Conservation (phyloP, 129 eudicot species). For the Arctium minus region DNA sequence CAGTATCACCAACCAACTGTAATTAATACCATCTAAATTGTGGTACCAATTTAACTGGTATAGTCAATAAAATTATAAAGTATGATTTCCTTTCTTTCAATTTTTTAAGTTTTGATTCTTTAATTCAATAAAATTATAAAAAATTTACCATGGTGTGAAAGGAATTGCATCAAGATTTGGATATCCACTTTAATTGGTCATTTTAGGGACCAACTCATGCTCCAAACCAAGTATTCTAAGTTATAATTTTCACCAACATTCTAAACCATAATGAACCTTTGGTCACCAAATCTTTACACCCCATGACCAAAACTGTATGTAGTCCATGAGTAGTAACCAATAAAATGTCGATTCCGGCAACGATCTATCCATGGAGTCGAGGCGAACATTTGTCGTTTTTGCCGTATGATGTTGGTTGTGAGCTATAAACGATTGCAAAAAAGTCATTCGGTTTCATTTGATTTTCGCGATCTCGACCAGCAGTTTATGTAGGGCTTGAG, state of each 20-base stretch:
- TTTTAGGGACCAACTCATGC: not conserved
- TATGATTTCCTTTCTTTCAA: too few relatives aligned
- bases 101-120: too few relatives aligned
- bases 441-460: constrained; percentile 11
- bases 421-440: not conserved
- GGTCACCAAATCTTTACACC: constrained; percentile 5
- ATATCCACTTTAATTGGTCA: too few relatives aligned
- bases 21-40: too few relatives aligned
- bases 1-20: too few relatives aligned
- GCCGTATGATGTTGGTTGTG: not conserved
- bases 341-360: not conserved
- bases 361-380: not conserved
- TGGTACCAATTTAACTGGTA: too few relatives aligned
- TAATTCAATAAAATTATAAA: too few relatives aligned
- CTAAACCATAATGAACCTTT: not conserved
- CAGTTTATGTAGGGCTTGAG: constrained; percentile 75
- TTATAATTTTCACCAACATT: not conserved
- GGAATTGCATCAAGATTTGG: too few relatives aligned
- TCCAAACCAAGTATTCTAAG: not conserved
- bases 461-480: constrained; percentile 76
- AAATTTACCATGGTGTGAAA: too few relatives aligned
- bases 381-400: constrained; percentile 7
- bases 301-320: not conserved
- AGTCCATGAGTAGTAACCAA: not conserved
- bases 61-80: too few relatives aligned